Evolutionary conservation across 164 flowering plant species (phyloP).

Genomic region (Liquidambar formosana): DNA sequence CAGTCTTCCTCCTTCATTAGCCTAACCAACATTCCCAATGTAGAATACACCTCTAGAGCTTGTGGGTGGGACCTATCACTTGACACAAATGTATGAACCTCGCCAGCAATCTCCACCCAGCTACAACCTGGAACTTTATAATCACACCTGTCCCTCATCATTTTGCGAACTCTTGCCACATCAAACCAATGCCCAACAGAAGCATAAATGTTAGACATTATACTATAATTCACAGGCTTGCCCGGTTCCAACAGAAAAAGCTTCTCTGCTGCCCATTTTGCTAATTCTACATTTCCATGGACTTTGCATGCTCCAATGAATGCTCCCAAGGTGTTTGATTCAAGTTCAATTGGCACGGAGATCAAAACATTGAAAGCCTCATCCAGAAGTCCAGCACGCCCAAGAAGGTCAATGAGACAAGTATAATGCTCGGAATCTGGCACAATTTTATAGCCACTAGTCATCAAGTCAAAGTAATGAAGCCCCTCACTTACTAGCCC

Average conservation of each 20-base stretch:
- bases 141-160: constrained; percentile 38
- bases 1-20: constrained; percentile 27
- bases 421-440: constrained; percentile 69
- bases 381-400: constrained; percentile 58
- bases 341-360: constrained; percentile 38
- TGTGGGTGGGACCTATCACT: constrained; percentile 42
- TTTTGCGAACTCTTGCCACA: constrained; percentile 46
- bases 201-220: constrained; percentile 62
- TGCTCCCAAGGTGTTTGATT: constrained; percentile 43
- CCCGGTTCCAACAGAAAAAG: constrained; percentile 53
- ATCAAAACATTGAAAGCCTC: constrained; percentile 47
- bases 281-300: constrained; percentile 43
- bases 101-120: constrained; percentile 52
- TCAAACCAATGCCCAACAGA: constrained; percentile 50
- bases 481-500: constrained; percentile 57
- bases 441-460: constrained; percentile 29
- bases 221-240: constrained; percentile 41
- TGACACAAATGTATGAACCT: constrained; percentile 37
- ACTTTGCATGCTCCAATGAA: constrained; percentile 59
- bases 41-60: constrained; percentile 28
- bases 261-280: constrained; percentile 55
- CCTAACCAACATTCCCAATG: constrained; percentile 26
- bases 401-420: constrained; percentile 66
- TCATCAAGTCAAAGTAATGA: constrained; percentile 55
- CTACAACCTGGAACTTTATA: constrained; percentile 61